phyloP scores from a whole-genome alignment of 805 yeast genomes.

The Myxozyma vanderwaltii region DNA sequence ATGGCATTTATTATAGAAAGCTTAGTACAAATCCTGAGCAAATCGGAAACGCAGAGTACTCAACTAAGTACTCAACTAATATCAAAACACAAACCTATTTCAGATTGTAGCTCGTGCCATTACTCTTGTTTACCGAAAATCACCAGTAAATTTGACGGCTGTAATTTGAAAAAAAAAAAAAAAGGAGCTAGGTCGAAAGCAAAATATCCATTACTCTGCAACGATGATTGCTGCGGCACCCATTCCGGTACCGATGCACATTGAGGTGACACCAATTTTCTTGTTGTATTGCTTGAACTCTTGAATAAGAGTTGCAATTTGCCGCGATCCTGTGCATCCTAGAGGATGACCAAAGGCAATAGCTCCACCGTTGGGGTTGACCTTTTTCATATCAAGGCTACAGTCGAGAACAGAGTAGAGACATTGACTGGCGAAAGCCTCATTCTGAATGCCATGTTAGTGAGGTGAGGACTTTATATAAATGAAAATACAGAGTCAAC shows the following conservation, averaged over 20 bases:
- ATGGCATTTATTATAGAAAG: no score
- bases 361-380: constrained; percentile 95
- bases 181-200: no score
- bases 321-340: constrained; percentile 91
- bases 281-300: constrained; percentile 72
- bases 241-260: constrained; percentile 99
- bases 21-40: no score
- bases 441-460: constrained; percentile 42
- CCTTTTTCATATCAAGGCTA: constrained; percentile 67
- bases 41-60: no score
- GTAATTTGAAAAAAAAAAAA: constrained; percentile 8
- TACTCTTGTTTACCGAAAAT: not conserved
- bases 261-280: constrained; percentile 81
- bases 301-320: constrained; percentile 81
- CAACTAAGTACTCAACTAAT: no score
- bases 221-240: constrained; percentile 92
- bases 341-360: constrained; percentile 95
- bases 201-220: constrained; percentile 56
- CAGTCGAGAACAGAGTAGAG: constrained; percentile 68
- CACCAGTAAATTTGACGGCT: constrained; percentile 38
- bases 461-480: not conserved
- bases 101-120: no score
- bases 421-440: constrained; percentile 96
- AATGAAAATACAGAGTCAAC: not conserved
- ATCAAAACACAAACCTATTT: no score